Evolutionary conservation across 352 stramenopile genomes (phyloP), one percentile per base, ranked within the genome.

Genomic region (Phytophthora niederhauseri): DNA sequence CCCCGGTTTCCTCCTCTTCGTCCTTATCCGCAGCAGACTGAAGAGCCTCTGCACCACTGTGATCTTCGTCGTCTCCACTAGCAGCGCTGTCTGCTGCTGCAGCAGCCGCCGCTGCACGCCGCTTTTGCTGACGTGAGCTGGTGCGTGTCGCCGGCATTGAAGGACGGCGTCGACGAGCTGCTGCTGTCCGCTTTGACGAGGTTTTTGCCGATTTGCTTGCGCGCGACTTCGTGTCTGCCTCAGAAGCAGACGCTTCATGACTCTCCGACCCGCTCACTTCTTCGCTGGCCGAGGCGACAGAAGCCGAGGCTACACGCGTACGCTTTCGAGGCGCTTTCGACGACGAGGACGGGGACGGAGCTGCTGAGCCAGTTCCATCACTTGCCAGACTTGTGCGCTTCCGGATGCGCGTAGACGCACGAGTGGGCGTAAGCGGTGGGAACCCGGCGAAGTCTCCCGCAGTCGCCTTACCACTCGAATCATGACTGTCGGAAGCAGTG

Each of bases 41-140:
- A 31, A 70, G 60, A 17, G 52, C 69, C 1, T 77, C 73, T 12
- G 60, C 66, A 38, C 67, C 62, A 36, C 75, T 77, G 15, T 72
- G 65, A 4, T 82, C 74, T 46, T 81, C 73, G 6, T 84, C 75
- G 3, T 78, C 72, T 9, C 62, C 72, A n/a, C 55, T 79, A 6
- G 50, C 70, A 51, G 68, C 72, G n/a, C 65, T 57, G 52, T 73
- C 72, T 15, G 48, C 71, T 7, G 55, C 75, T 1, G 69, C 76
- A 3, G 74, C 81, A 20, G 79, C 74, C 2, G 76, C 75, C 7
- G 73, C 77, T 20, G 72, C 77, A 0, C 83, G 72, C 7, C 81
- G 75, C 50, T 91, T 92, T 48, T 85, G 75, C 62, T 92, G 84
- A 22, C 85, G 82, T 17, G 85, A 94, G 49, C 85, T 94, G 34